Conservation (phyloP, 805 yeast species). For the Yarrowia sp. region DNA sequence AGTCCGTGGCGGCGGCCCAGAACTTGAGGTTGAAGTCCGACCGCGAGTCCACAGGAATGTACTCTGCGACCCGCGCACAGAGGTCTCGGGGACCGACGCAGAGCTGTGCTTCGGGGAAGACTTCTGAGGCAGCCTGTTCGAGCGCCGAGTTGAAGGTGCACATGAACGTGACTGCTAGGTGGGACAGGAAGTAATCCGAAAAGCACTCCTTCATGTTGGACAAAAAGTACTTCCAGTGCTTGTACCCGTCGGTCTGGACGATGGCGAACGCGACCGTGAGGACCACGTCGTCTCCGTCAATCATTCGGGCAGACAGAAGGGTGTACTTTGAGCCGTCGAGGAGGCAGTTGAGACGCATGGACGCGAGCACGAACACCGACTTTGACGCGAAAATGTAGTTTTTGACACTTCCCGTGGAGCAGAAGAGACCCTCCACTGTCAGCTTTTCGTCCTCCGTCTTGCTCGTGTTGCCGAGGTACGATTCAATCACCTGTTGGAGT, state of each 20-base stretch:
- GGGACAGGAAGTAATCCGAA: slow-evolving; percentile 15
- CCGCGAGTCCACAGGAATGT: slow-evolving; percentile 17
- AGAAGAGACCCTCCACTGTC: slow-evolving; percentile 30
- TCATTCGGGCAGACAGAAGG: slow-evolving; percentile 17
- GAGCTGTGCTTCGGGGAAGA: slow-evolving; percentile 24
- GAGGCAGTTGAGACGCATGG: slow-evolving; percentile 26
- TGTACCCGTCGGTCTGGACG: slow-evolving; percentile 33
- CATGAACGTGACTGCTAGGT: slow-evolving; percentile 24
- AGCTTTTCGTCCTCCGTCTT: slow-evolving; percentile 27
- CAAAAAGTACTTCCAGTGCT: slow-evolving; percentile 35
- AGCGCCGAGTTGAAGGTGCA: slow-evolving; percentile 26
- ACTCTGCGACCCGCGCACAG: slow-evolving; percentile 26
- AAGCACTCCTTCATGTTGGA: slow-evolving; percentile 36
- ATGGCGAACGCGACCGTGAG: slow-evolving; percentile 27
- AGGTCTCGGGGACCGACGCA: slow-evolving; percentile 27
- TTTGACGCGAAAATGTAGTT: slow-evolving; percentile 32
- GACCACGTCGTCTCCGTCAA: slow-evolving; percentile 30
- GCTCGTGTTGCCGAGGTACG: slow-evolving; percentile 13
- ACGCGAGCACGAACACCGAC: slow-evolving; percentile 24
- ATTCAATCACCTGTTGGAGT: slow-evolving; percentile 21
- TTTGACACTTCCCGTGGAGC: slow-evolving; percentile 22
- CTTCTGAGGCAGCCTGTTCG: slow-evolving; percentile 27
- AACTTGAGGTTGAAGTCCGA: slow-evolving; percentile 25
- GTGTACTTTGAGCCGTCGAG: slow-evolving; percentile 34
- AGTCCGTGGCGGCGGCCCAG: slow-evolving; percentile 33